Percentiles rank a stretch among this genome's conserved stretches.
phyloP scores from a whole-genome alignment of 352 stramenopile species.

The Globisporangium takayamanum region DNA sequence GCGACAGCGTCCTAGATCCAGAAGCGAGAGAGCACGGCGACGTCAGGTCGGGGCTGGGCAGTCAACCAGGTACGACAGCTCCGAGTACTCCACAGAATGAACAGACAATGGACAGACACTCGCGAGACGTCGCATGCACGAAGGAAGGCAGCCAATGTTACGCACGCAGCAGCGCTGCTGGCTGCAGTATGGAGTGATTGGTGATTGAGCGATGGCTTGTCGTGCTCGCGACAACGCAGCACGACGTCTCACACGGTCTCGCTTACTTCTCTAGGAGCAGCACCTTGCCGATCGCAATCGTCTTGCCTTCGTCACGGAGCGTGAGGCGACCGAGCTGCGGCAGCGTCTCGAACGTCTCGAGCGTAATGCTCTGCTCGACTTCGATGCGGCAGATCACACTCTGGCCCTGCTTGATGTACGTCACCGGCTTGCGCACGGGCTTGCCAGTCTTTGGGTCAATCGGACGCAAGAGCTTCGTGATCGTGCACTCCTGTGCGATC shows the following conservation, averaged over 20 bases:
- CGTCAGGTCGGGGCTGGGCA: not conserved
- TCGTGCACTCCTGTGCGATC: conserved; percentile 92
- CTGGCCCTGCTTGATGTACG: conserved; percentile 95
- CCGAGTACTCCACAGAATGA: too few relatives aligned
- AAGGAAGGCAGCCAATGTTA: too few relatives aligned
- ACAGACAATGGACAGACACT: too few relatives aligned
- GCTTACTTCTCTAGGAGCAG: conserved; percentile 87
- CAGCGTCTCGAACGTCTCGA: conserved; percentile 94
- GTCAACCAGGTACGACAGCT: not conserved
- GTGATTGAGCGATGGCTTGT: too few relatives aligned
- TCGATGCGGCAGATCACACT: conserved; percentile 92
- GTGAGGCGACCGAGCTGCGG: conserved; percentile 97
- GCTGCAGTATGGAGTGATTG: too few relatives aligned
- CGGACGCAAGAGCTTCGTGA: conserved; percentile 88
- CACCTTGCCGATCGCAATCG: conserved; percentile 98
- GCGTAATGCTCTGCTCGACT: conserved; percentile 89
- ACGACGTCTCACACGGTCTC: too few relatives aligned
- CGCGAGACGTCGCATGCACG: too few relatives aligned
- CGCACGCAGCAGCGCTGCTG: too few relatives aligned
- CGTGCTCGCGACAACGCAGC: too few relatives aligned
- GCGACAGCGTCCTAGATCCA: conserved; percentile 1
- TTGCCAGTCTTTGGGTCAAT: conserved; percentile 90
- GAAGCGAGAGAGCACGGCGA: not conserved
- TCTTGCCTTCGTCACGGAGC: conserved; percentile 98
- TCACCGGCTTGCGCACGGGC: conserved; percentile 88